Conservation (phyloP, 306 rosid species). For the Crataegus laevigata region DNA sequence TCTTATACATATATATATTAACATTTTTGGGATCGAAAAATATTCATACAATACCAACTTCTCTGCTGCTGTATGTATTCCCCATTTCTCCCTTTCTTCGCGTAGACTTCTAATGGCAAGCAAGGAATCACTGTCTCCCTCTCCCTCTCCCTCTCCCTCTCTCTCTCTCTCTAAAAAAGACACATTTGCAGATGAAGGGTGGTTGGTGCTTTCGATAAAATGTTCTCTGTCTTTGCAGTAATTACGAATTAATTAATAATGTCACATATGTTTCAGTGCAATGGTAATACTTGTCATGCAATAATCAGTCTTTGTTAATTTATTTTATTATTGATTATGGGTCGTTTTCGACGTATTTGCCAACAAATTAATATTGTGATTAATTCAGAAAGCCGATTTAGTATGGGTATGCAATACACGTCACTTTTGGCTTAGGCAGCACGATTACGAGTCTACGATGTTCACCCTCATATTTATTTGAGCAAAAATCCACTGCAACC, state of each 20-base stretch:
- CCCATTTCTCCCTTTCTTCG: slow-evolving; percentile 30
- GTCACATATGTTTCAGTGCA: neutral
- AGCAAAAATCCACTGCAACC: neutral
- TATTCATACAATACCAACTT: slow-evolving; percentile 7
- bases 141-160: neutral
- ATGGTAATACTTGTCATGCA: neutral
- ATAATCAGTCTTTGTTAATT: neutral
- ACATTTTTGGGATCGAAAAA: neutral
- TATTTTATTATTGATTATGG: neutral
- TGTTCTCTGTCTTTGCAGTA: neutral
- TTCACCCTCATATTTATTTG: neutral
- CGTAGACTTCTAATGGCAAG: slow-evolving; percentile 36
- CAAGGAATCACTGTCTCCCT: slow-evolving; percentile 22
- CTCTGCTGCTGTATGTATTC: slow-evolving; percentile 16
- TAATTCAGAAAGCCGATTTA: neutral
- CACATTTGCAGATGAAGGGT: neutral
- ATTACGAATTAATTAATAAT: neutral
- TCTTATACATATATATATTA: neutral
- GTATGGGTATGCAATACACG: neutral
- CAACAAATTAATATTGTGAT: neutral
- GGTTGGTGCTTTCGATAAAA: neutral
- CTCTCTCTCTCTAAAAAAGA: neutral
- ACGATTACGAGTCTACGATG: neutral
- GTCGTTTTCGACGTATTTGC: neutral
- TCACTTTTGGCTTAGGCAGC: slow-evolving; percentile 2